A percentile compares a stretch with the other conserved stretches of the same genome.
phyloP scores from a whole-genome alignment of 345 rosid genomes.

The Heritiera littoralis region DNA sequence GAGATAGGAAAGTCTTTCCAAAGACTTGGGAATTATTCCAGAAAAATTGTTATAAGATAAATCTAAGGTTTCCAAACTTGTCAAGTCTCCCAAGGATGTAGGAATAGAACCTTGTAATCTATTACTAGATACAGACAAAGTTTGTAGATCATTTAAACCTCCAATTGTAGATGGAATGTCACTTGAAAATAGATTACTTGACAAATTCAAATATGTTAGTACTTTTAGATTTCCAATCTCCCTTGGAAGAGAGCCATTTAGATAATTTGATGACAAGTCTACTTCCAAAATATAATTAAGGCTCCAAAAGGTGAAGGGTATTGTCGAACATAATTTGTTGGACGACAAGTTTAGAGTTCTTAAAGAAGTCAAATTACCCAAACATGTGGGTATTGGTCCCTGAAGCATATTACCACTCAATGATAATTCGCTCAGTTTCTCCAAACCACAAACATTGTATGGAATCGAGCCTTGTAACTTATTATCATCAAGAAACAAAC shows the following conservation, averaged over 20 bases:
- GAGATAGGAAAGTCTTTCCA: neutral
- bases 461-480: slow-evolving; percentile 15
- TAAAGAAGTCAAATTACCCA: neutral
- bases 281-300: slow-evolving; percentile 1
- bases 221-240: neutral
- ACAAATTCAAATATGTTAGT: neutral
- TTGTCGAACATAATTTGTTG: slow-evolving; percentile 9
- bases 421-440: neutral
- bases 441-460: neutral
- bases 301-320: slow-evolving; percentile 18
- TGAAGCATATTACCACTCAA: neutral
- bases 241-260: slow-evolving; percentile 9
- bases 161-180: slow-evolving; percentile 5
- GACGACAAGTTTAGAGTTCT: neutral
- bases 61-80: slow-evolving; percentile 16
- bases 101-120: slow-evolving; percentile 12
- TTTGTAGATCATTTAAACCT: neutral
- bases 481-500: neutral
- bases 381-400: slow-evolving; percentile 12
- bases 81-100: neutral
- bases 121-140: neutral
- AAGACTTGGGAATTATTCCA: neutral
- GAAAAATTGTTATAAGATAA: slow-evolving; percentile 13
- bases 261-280: slow-evolving; percentile 17
- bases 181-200: slow-evolving; percentile 19